Base-by-base conservation (phyloP, 306 rosid genomes). In the Astragalus membranaceus region DNA sequence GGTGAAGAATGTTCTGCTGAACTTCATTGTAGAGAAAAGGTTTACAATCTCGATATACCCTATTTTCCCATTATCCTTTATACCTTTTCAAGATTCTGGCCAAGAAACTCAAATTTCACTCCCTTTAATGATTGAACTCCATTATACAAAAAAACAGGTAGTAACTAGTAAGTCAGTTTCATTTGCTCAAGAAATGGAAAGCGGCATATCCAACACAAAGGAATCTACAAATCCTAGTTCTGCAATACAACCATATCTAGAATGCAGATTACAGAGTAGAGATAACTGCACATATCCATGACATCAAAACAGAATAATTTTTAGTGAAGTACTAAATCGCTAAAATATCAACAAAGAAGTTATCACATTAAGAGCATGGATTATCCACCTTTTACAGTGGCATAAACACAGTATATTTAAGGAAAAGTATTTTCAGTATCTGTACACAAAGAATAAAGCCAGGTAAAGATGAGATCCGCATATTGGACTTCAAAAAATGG, bases 361-460 rank as follows among this genome's bases (percentile, higher is more conserved):
- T 5, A 26, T 37, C 56, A 29, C 14, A 47, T 29, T 4, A 54
- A 43, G 10, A 60, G 33, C 44, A 35, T 17, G 37, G 44, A 65
- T 66, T 32, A 14, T 14, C 56, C 44, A 14, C 5, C 32, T n/a
- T 72, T 52, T 54, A 48, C 32, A 3, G 68, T 12, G 64, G 35
- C 72, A 67, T 52, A 61, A 68, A 68, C 35, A 17, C 42, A 79
- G 36, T 58, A 69, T 30, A 10, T 30, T 47, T 63, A 32, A 75
- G 59, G 56, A 61, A 44, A 29, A 42, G 30, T 26, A 37, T 52
- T 52, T 79, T 67, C 68, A 66, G 81, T 39, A 47, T 79, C 73
- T 80, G 74, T 84, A 83, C 85, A 85, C 70, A 85, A 82, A 76
- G 88, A 88, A 86, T 84, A 56, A 79, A 79, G 76, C 74, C 87